phyloP scores from a whole-genome alignment of 2,329 filamentous ascomycete species.

The Colletotrichum limetticola region DNA sequence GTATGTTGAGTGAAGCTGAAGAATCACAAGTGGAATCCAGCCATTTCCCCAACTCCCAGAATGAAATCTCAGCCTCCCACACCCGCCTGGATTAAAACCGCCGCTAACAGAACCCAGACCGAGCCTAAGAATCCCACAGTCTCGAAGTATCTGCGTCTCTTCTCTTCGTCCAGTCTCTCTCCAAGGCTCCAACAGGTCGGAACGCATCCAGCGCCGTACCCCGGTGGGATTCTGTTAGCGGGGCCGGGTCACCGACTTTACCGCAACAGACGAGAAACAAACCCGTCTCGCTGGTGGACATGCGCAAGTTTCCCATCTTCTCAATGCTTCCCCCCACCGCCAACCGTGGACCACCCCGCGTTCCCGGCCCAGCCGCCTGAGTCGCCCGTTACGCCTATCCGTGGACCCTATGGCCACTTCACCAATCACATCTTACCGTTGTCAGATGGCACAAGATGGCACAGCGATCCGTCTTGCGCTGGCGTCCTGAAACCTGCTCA shows the following conservation, averaged over 20 bases:
- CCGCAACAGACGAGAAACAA: neutral
- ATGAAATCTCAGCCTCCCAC: neutral
- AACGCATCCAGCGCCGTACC: neutral
- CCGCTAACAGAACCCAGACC: neutral
- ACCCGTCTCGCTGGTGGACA: neutral
- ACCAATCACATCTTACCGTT: neutral
- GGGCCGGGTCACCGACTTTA: neutral
- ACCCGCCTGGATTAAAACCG: neutral
- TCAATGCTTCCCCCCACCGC: neutral
- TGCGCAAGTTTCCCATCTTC: slow-evolving; percentile 3
- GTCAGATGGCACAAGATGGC: neutral
- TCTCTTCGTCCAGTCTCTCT: neutral
- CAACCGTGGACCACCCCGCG: neutral
- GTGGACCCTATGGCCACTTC: neutral
- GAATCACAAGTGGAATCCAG: neutral
- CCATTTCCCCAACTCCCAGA: neutral
- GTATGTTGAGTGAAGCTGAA: neutral
- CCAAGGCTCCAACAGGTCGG: neutral
- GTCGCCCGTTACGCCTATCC: neutral
- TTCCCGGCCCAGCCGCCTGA: slow-evolving; percentile 10
- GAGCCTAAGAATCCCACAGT: neutral
- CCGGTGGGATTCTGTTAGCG: neutral
- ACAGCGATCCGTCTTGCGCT: slow-evolving; percentile 24
- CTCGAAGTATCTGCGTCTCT: no score
- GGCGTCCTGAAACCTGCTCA: slow-evolving; percentile 35